Evolutionary conservation across 1,284 basidiomycete species (phyloP), one percentile per base, ranked within the genome.

Genomic region (Moniliella sp.): DNA sequence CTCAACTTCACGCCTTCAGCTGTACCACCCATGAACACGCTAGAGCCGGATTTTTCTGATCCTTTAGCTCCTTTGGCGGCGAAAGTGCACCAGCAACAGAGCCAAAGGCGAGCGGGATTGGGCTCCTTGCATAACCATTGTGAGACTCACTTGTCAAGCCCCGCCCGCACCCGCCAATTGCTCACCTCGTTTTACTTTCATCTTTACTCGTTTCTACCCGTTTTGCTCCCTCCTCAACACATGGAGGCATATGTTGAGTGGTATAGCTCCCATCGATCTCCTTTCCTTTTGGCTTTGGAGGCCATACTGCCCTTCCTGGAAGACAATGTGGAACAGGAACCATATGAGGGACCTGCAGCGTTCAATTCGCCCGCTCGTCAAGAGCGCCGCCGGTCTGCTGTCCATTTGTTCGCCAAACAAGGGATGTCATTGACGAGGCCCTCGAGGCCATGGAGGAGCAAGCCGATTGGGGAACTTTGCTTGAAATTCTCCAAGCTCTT

Each of bases 191-290:
- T 43, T 36, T 52, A 50, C 32, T 39, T 37, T 31, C 42, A 45
- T 26, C 40, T 52, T 14, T 52, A 52, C 33, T 45, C 48, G 27
- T 52, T 52, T 39, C 43, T 52, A 8, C 48, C 49, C 2, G 39
- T 52, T n/a, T 27, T 50, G 15, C 45, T 43, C 1, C 37, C 43
- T 2, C 45, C 49, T 26, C 35, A 35, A 31, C 36, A 48, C 25
- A 27, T 50, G 23, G 40, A 44, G 15, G 28, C 34, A 13, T 26
- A n/a, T n/a, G n/a, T 50, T 12, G 30, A 37, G 30, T 30, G 25
- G 17, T 33, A 27, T 28, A 42, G 42, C 30, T 29, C 37, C 5
- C 36, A 43, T 12, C 40, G 42, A 11, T 48, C 45, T 12, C 34
- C 48, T 17, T 45, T 52, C 30, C 38, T 52, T 18, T 39, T 46